Evolutionary conservation across 75 land plant genomes (phyloP).

Genomic region (Larix kaempferi): DNA sequence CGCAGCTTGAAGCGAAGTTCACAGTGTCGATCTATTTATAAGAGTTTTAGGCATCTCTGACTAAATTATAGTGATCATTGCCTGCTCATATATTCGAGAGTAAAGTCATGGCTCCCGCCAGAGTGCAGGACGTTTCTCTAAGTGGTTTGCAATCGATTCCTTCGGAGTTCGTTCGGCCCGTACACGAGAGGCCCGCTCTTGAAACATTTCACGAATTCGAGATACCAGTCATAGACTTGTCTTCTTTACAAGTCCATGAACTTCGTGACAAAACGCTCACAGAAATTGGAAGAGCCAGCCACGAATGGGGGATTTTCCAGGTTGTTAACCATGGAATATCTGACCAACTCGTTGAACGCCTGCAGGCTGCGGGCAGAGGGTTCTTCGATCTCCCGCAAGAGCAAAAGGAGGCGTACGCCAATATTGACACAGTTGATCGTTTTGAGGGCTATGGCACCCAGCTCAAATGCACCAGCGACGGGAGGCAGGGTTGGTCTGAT

Average conservation of each 20-base stretch:
- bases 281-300: slow-evolving; percentile 32
- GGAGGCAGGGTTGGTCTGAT: slow-evolving; percentile 60
- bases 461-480: slow-evolving; percentile 43
- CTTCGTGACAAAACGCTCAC: slow-evolving; percentile 19
- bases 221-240: slow-evolving; percentile 49
- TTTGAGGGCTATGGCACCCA: slow-evolving; percentile 47
- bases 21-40: too few relatives aligned
- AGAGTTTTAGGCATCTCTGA: too few relatives aligned
- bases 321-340: slow-evolving; percentile 74
- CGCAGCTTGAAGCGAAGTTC: too few relatives aligned
- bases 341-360: slow-evolving; percentile 27
- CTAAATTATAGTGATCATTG: too few relatives aligned
- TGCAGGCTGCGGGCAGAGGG: slow-evolving; percentile 44
- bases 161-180: slow-evolving; percentile 40
- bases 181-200: slow-evolving; percentile 40
- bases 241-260: slow-evolving; percentile 11
- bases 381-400: slow-evolving; percentile 45
- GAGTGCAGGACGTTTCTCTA: slow-evolving; percentile 42
- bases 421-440: not conserved
- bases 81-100: too few relatives aligned
- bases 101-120: not conserved
- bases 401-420: slow-evolving; percentile 33
- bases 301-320: slow-evolving; percentile 75
- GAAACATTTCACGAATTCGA: slow-evolving; percentile 46
- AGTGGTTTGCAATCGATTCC: slow-evolving; percentile 26